These are phyloP conservation scores for Alternaria arborescens DNA, from an alignment of 2,329 filamentous ascomycete species.

Conservation along the genomic window DNA sequence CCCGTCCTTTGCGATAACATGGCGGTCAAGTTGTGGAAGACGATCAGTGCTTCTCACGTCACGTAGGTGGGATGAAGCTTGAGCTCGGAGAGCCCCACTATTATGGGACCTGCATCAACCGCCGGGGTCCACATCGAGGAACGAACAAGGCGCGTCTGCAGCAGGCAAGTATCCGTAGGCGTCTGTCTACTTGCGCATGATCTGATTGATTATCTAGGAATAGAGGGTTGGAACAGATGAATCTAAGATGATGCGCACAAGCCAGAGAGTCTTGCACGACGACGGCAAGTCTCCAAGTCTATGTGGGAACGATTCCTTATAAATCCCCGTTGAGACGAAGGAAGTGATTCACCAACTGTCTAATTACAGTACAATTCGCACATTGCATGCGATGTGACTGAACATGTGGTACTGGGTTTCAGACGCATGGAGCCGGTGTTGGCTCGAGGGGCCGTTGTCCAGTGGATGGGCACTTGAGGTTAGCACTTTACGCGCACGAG, in stretches of 20 bases:
- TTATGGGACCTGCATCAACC: slow-evolving; percentile 12
- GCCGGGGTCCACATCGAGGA: slow-evolving; percentile 8
- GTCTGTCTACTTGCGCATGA: background rate
- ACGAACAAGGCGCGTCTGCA: slow-evolving; percentile 7
- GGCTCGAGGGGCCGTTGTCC: slow-evolving; percentile 17
- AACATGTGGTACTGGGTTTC: background rate
- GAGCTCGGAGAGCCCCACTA: slow-evolving; percentile 18
- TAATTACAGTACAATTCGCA: accelerated
- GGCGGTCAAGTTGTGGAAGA: background rate
- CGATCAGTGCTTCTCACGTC: slow-evolving; percentile 1
- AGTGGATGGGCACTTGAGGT: slow-evolving; percentile 14
- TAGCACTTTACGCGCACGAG: slow-evolving; percentile 28
- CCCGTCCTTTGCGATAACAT: slow-evolving; percentile 28
- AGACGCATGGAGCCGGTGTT: background rate
- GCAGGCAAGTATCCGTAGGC: background rate
- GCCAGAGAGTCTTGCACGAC: background rate
- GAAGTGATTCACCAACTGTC: background rate
- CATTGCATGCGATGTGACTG: background rate
- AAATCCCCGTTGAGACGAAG: too few relatives aligned
- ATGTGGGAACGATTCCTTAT: too few relatives aligned
- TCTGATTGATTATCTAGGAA: too few relatives aligned
- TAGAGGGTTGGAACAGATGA: too few relatives aligned
- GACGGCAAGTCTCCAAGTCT: background rate
- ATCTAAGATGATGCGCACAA: background rate
- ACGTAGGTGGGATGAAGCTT: slow-evolving; percentile 11